Base-by-base conservation (phyloP, 306 rosid genomes). In the Hippophae rhamnoides region DNA sequence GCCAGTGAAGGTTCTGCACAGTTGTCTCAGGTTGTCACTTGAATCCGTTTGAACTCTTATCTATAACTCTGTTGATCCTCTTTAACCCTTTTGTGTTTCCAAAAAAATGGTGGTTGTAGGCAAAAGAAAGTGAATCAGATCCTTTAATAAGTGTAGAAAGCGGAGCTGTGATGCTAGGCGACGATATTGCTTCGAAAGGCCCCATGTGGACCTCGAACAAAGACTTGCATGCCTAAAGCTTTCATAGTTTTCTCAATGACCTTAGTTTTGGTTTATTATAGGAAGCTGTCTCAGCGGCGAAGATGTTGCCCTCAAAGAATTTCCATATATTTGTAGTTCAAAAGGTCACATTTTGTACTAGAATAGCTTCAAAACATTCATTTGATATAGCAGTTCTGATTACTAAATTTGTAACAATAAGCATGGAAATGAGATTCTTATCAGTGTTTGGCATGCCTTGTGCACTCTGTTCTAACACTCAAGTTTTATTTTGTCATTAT, bases 81-180 rank as follows among this genome's bases (percentile, higher is more conserved):
- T 5, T 51, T 41, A n/a, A 13, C 42, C 48, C 18, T 43, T 45
- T 11, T 48, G 31, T 1, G n/a, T 7, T 26, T 7, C 23, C 13
- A 13, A 13, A 10, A 14, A 13, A 11, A 41, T 10, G 46, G 9
- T 59, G 48, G 54, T 74, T 73, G 1, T 62, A 90, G 97, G 81
- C 61, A 10, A 86, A 77, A 65, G 97, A 86, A 62, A 75, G 69
- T 47, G 97, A 90, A 65, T 63, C 74, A 11, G 95, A 87, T 77
- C 82, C 94, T 52, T 80, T 87, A 40, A 54, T 90, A 38, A 60
- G 53, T 38, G 81, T 68, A 56, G 97, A 86, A 72, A 77, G 54
- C 60, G 90, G 86, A 68, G 52, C 56, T 46, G 64, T 73, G 47
- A 46, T 76, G 13, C 70, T 79, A 52, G 80, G 67, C 67, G 88